These are phyloP conservation scores for Leishmania aethiopica DNA, from an alignment of 208 protist genomes.

Conservation along the genomic window DNA sequence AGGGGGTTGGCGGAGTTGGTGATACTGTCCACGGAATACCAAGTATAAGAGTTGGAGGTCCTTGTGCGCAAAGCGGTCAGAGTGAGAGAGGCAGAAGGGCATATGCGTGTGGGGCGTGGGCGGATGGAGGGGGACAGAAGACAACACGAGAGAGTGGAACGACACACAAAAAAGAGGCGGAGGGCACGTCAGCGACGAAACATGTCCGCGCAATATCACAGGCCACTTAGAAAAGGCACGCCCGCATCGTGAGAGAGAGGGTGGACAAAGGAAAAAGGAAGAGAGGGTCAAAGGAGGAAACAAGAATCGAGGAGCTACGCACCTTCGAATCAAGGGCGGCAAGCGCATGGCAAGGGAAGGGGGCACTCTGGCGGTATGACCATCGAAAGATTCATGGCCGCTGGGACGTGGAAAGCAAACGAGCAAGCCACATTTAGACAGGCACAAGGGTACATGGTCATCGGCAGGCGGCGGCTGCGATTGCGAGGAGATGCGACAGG, in stretches of 20 bases:
- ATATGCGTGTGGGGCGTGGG: background rate
- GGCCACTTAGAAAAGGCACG: background rate
- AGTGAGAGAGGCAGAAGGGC: background rate
- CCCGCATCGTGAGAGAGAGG: background rate
- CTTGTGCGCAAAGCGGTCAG: background rate
- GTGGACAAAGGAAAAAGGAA: background rate
- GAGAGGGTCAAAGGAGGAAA: background rate
- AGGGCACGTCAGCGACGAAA: background rate
- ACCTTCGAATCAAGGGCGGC: background rate
- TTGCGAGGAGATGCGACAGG: background rate
- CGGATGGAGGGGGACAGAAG: background rate
- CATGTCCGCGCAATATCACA: background rate
- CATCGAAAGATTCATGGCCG: background rate
- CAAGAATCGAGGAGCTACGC: constrained; percentile 8
- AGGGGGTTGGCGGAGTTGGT: background rate
- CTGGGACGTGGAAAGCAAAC: background rate
- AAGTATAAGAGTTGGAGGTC: background rate
- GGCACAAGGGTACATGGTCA: background rate
- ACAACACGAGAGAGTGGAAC: constrained; percentile 9
- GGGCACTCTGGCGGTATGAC: background rate
- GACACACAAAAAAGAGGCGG: constrained; percentile 13
- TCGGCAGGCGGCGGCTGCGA: background rate
- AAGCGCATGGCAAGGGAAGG: background rate
- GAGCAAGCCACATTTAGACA: background rate
- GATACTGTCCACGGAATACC: background rate